phyloP scores from a whole-genome alignment of 495 filamentous ascomycete genomes.

The Trichocladium uniseriatum region DNA sequence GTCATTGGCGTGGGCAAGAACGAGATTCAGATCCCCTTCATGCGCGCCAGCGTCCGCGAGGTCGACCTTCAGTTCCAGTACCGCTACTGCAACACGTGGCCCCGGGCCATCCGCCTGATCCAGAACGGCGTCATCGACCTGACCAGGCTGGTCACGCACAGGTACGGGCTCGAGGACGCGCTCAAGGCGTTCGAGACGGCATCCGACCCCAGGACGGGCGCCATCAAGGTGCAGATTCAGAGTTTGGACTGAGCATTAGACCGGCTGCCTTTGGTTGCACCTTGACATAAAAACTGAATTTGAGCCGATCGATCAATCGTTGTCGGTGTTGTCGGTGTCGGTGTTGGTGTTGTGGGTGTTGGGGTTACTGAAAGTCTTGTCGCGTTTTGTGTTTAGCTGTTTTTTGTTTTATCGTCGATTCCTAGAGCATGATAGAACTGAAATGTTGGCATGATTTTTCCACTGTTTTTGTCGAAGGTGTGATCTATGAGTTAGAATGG shows the following conservation, averaged over 20 bases:
- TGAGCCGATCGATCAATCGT: neutral
- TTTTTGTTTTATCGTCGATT: no score
- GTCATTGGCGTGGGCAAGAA: conserved; percentile 89
- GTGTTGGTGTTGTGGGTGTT: no score
- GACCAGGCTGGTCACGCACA: conserved; percentile 74
- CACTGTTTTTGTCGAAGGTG: no score
- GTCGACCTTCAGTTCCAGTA: conserved; percentile 95
- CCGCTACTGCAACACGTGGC: conserved; percentile 92
- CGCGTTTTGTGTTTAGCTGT: no score
- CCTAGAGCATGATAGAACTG: no score
- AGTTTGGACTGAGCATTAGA: conserved; percentile 36
- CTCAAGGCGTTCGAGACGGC: conserved; percentile 82
- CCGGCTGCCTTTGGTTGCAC: no score
- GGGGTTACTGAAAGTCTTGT: no score
- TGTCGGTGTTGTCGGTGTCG: neutral
- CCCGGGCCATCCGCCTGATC: conserved; percentile 78
- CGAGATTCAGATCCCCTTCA: conserved; percentile 89
- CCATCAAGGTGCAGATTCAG: conserved; percentile 91
- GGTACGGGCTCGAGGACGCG: conserved; percentile 76
- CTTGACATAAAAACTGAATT: neutral
- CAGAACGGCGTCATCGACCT: conserved; percentile 74
- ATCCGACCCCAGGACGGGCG: conserved; percentile 77
- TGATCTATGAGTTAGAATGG: no score
- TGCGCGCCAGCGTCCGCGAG: conserved; percentile 80
- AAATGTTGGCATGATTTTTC: no score